These are phyloP conservation scores for Luffa acutangula DNA, from an alignment of 306 rosid genomes.

Conservation along the genomic window DNA sequence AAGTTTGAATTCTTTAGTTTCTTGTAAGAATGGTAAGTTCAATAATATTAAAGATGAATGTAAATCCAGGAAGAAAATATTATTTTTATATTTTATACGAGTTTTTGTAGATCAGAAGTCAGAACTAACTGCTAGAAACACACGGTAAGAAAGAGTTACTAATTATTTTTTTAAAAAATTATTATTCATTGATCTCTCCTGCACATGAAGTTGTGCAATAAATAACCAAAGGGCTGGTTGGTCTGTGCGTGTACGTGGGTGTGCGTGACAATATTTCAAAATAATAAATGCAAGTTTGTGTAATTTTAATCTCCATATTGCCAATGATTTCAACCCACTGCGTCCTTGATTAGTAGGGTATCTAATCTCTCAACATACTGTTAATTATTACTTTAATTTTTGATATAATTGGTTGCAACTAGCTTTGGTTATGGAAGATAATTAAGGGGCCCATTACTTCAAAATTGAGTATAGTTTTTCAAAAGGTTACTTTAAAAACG, in stretches of 20 bases:
- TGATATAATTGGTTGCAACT: background rate
- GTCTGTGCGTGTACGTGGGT: too few species aligned
- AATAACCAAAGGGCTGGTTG: too few species aligned
- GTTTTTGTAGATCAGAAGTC: background rate
- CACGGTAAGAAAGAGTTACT: background rate
- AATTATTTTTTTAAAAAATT: background rate
- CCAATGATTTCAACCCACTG: background rate
- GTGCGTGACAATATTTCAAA: too few species aligned
- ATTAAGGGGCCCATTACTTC: background rate
- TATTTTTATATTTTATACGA: background rate
- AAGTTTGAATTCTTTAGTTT: background rate
- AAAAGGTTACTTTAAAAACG: too few species aligned
- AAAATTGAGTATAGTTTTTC: too few species aligned
- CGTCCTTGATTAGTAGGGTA: too few species aligned
- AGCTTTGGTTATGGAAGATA: background rate
- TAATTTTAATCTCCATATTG: background rate
- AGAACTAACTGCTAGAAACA: background rate
- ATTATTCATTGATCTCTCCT: too few species aligned
- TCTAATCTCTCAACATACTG: too few species aligned
- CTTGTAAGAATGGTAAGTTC: conserved; percentile 1
- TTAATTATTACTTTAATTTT: too few species aligned
- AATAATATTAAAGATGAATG: background rate
- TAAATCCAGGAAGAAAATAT: background rate
- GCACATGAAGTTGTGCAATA: too few species aligned
- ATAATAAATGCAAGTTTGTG: too few species aligned